A percentile compares a stretch with the other conserved stretches of the same genome.
Evolutionary conservation across 176 grass and related monocot genomes (phyloP).

Genomic region (Pharus latifolius): DNA sequence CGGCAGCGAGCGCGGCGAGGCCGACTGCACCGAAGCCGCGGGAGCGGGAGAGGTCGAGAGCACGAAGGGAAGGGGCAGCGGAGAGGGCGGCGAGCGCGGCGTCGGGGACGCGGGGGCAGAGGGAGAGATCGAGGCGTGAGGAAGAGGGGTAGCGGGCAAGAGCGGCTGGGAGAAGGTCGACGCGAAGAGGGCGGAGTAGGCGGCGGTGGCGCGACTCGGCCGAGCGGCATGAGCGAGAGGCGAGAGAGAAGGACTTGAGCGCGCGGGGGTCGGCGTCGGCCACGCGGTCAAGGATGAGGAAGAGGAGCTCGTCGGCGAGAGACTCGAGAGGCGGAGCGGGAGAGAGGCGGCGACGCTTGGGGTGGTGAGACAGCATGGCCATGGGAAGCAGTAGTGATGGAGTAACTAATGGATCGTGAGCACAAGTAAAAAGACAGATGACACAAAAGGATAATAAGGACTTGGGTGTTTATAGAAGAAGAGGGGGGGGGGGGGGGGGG

Average conservation of each 20-base stretch:
- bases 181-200: constrained; percentile 46
- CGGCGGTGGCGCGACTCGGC: constrained; percentile 73
- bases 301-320: constrained; percentile 69
- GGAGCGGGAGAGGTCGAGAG: constrained; percentile 69
- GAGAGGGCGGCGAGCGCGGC: constrained; percentile 12
- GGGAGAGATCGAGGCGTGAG: constrained; percentile 47
- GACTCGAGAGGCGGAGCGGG: neutral
- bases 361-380: neutral
- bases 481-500: neutral
- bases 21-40: constrained; percentile 37
- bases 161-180: constrained; percentile 33
- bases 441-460: too few species aligned
- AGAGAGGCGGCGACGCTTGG: constrained; percentile 8
- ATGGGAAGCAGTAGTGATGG: neutral
- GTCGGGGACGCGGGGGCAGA: constrained; percentile 56
- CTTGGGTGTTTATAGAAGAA: too few species aligned
- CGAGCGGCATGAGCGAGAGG: constrained; percentile 58
- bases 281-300: constrained; percentile 55
- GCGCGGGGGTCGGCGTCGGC: constrained; percentile 34
- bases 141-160: constrained; percentile 41
- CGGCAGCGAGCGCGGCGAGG: constrained; percentile 30
- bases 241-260: constrained; percentile 65
- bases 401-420: neutral
- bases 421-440: neutral
- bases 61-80: neutral